These are phyloP conservation scores for Russula sp. DNA, from an alignment of 768 basidiomycete genomes.

Conservation along the genomic window DNA sequence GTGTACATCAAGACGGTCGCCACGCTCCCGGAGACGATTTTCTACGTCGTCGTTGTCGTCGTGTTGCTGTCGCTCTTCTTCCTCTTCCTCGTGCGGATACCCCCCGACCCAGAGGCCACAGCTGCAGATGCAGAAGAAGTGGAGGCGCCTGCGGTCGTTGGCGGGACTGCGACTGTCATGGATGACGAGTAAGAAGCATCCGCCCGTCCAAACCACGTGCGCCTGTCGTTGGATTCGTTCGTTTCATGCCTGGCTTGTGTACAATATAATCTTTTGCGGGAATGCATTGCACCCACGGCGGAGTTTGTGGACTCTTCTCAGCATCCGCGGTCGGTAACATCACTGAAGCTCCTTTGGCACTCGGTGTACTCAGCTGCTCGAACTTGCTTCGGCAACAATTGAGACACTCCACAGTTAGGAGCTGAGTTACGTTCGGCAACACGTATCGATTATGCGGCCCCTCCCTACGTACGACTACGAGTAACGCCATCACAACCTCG, in stretches of 20 bases:
- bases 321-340: not conserved
- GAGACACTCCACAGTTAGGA: not conserved
- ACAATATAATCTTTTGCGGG: not conserved
- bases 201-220: not conserved
- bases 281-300: not conserved
- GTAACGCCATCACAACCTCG: too few species aligned
- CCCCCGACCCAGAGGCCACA: not conserved
- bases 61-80: conserved; percentile 38
- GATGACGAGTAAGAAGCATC: not conserved
- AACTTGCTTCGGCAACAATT: not conserved
- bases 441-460: too few species aligned
- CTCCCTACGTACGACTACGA: too few species aligned
- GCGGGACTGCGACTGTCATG: not conserved
- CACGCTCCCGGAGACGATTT: conserved; percentile 59
- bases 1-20: conserved; percentile 67
- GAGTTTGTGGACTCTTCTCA: not conserved
- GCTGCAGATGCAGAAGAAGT: not conserved
- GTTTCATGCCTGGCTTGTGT: not conserved
- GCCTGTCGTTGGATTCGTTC: not conserved
- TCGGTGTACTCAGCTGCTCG: not conserved
- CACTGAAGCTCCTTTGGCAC: not conserved
- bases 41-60: conserved; percentile 45
- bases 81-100: conserved; percentile 42
- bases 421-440: too few species aligned
- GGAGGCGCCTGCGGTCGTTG: not conserved